Evolutionary conservation across 495 filamentous ascomycete genomes (phyloP).

Genomic region (Parachaetomium inaequale): DNA sequence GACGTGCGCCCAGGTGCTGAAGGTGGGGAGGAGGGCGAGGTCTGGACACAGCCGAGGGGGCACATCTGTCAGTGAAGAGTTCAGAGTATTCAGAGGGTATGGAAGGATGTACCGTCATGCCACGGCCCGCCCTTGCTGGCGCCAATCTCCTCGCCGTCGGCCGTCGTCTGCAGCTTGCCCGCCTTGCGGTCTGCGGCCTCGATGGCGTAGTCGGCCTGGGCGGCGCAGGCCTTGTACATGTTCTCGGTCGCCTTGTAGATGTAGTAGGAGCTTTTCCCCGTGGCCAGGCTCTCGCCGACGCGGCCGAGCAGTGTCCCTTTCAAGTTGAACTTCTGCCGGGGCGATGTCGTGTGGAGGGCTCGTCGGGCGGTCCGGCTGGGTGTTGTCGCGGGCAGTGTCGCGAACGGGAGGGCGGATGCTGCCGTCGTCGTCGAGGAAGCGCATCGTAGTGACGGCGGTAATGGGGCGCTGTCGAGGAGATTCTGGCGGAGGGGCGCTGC

Average conservation of each 20-base stretch:
- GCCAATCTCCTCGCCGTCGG: conserved; percentile 73
- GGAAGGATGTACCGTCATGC: conserved; percentile 62
- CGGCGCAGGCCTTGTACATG: conserved; percentile 72
- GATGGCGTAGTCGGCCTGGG: conserved; percentile 71
- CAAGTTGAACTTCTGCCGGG: conserved; percentile 4
- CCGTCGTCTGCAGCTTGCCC: conserved; percentile 57
- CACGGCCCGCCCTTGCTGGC: conserved; percentile 71
- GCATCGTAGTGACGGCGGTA: conserved; percentile 1
- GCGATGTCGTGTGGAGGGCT: conserved; percentile 14
- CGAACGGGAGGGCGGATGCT: neutral
- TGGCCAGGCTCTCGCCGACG: conserved; percentile 4
- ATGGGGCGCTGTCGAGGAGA: conserved; percentile 1
- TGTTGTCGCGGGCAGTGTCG: neutral
- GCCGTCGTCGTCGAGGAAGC: neutral
- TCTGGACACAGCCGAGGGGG: conserved; percentile 18
- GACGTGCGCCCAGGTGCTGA: conserved; percentile 92
- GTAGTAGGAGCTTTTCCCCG: conserved; percentile 24
- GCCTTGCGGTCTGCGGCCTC: conserved; percentile 54
- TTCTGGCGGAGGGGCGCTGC: conserved; percentile 15
- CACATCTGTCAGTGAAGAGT: neutral
- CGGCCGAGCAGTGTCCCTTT: conserved; percentile 7
- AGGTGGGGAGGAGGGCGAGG: conserved; percentile 68
- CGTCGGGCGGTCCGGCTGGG: neutral
- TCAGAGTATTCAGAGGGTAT: neutral
- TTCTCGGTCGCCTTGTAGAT: conserved; percentile 63